These are phyloP conservation scores for Saccharomycopsis sp. DNA, from an alignment of 805 yeast species.

Conservation along the genomic window DNA sequence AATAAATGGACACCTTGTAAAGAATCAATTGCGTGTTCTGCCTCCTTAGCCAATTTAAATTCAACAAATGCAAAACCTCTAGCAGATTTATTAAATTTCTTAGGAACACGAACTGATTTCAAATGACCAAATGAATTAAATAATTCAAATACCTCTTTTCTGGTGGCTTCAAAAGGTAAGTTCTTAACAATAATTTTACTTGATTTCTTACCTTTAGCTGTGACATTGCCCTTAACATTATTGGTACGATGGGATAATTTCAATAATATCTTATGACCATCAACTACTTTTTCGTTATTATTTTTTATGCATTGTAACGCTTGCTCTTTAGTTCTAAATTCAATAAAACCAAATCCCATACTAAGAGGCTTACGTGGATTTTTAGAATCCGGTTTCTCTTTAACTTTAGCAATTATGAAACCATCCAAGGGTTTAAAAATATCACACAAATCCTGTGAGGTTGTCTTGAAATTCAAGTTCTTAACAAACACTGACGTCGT, in stretches of 20 bases:
- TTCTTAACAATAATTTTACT: slow-evolving; percentile 90
- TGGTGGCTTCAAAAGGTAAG: slow-evolving; percentile 91
- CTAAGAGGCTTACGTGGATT: slow-evolving; percentile 59
- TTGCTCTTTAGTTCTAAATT: slow-evolving; percentile 69
- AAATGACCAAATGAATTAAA: slow-evolving; percentile 93
- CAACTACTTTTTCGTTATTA: slow-evolving; percentile 70
- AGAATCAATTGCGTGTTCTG: slow-evolving; percentile 89
- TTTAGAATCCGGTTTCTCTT: slow-evolving; percentile 83
- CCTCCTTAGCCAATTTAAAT: slow-evolving; percentile 79
- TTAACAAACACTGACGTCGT: slow-evolving; percentile 87
- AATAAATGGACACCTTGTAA: slow-evolving; percentile 93
- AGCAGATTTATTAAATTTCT: slow-evolving; percentile 89
- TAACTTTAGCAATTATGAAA: slow-evolving; percentile 73
- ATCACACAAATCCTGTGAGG: slow-evolving; percentile 46
- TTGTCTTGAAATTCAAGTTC: slow-evolving; percentile 83
- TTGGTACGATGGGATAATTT: slow-evolving; percentile 80
- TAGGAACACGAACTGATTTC: slow-evolving; percentile 91
- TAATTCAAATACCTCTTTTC: slow-evolving; percentile 86
- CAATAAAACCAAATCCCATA: slow-evolving; percentile 98
- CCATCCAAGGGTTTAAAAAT: slow-evolving; percentile 71
- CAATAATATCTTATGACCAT: slow-evolving; percentile 85
- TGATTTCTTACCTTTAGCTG: slow-evolving; percentile 34
- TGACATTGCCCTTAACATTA: slow-evolving; percentile 25
- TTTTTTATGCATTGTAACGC: slow-evolving; percentile 71
- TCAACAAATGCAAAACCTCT: slow-evolving; percentile 98